Evolutionary conservation across 371 early-diverging fungal genomes (phyloP).

Genomic region (Lichtheimia ramosa): DNA sequence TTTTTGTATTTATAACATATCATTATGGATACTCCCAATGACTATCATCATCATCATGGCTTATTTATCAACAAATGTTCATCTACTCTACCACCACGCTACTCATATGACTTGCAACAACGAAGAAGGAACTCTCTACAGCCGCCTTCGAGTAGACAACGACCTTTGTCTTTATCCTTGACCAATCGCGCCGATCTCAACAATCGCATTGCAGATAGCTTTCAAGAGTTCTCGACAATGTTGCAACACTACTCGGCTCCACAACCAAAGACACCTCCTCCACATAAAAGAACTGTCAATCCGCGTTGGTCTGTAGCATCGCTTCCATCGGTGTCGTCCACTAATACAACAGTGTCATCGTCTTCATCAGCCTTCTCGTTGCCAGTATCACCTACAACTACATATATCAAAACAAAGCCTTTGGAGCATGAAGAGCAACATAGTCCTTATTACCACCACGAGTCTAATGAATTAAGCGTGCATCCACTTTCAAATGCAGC

Average conservation of each 20-base stretch:
- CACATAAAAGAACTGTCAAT: background rate
- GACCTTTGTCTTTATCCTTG: background rate
- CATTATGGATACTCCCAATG: background rate
- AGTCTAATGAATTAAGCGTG: no score
- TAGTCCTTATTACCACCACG: background rate
- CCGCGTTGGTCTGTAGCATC: conserved; percentile 9
- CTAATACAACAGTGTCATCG: conserved; percentile 4
- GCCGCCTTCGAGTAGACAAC: background rate
- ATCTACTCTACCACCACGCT: background rate
- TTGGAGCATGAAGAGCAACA: background rate
- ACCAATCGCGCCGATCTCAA: conserved; percentile 30
- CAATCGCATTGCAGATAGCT: conserved; percentile 41
- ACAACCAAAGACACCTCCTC: conserved; percentile 5
- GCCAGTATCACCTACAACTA: background rate
- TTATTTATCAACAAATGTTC: background rate
- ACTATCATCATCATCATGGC: no score
- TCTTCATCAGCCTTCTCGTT: conserved; percentile 1
- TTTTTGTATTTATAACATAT: background rate
- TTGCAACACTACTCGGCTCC: conserved; percentile 26
- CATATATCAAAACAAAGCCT: background rate
- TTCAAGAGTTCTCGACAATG: conserved; percentile 43
- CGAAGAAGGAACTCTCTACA: background rate
- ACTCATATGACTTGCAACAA: background rate
- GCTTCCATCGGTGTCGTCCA: background rate
- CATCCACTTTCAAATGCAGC: no score